phyloP scores from a whole-genome alignment of 2,329 filamentous ascomycete species.

The Ophiobolus disseminans region DNA sequence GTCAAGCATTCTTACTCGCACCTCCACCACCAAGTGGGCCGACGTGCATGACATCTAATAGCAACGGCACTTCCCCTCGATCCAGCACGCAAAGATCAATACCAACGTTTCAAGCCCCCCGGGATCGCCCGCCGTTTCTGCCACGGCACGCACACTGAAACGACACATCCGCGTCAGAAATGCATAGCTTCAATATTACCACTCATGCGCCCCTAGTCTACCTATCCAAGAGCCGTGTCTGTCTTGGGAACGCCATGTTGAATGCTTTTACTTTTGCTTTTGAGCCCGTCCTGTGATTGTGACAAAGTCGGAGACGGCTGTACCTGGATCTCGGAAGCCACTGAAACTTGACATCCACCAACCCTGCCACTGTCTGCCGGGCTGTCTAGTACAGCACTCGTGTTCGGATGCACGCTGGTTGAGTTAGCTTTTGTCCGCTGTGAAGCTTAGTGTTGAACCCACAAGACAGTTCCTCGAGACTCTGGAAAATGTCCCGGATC shows the following conservation, averaged over 20 bases:
- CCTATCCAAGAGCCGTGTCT: not conserved
- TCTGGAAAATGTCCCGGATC: slow-evolving; percentile 85
- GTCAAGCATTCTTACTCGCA: slow-evolving; percentile 14
- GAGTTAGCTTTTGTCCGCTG: slow-evolving; percentile 3
- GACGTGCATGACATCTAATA: slow-evolving; percentile 8
- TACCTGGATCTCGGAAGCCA: not conserved
- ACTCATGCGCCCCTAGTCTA: slow-evolving; percentile 1
- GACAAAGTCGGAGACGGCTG: slow-evolving; percentile 4
- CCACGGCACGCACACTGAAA: slow-evolving; percentile 4
- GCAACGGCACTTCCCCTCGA: slow-evolving; percentile 9
- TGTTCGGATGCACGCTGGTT: slow-evolving; percentile 52
- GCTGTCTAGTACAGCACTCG: slow-evolving; percentile 53
- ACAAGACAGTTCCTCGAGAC: slow-evolving; percentile 81
- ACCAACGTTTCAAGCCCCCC: slow-evolving; percentile 12
- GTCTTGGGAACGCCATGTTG: slow-evolving; percentile 45
- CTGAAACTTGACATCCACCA: slow-evolving; percentile 2
- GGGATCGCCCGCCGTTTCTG: slow-evolving; percentile 8
- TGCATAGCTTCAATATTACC: not conserved
- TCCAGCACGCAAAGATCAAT: slow-evolving; percentile 7
- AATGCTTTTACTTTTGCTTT: slow-evolving; percentile 37
- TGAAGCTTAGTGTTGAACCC: slow-evolving; percentile 49
- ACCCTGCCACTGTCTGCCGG: not conserved
- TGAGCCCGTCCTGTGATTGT: slow-evolving; percentile 3
- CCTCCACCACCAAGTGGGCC: slow-evolving; percentile 3
- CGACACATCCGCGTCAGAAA: not conserved